phyloP scores from a whole-genome alignment of 768 basidiomycete genomes.

The Tulasnella sp. region DNA sequence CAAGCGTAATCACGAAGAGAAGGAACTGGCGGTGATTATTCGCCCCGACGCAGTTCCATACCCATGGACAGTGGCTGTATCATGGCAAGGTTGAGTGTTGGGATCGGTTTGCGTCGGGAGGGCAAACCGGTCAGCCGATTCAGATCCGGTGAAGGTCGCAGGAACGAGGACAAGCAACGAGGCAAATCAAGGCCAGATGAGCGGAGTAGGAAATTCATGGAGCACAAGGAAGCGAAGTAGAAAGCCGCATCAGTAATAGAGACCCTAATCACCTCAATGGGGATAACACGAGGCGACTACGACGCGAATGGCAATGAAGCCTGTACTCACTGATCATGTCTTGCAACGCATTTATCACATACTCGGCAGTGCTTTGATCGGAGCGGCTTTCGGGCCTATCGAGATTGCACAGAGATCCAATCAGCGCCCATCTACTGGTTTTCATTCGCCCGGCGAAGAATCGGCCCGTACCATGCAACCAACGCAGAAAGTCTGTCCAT shows the following conservation, averaged over 20 bases:
- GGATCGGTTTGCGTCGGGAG: not conserved
- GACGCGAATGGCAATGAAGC: not conserved
- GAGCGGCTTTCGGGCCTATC: conserved; percentile 72
- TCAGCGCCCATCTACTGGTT: not conserved
- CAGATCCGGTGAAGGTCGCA: not conserved
- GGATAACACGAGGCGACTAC: conserved; percentile 7
- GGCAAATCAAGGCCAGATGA: not conserved
- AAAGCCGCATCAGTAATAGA: not conserved
- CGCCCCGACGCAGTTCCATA: conserved; percentile 95
- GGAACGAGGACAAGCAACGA: not conserved
- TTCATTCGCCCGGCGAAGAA: not conserved
- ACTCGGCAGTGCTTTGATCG: conserved; percentile 92
- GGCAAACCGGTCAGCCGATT: not conserved
- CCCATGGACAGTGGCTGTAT: conserved; percentile 91
- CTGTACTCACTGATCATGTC: conserved; percentile 78
- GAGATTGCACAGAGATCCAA: not conserved
- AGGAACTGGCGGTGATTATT: conserved; percentile 96
- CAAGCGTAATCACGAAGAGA: conserved; percentile 79
- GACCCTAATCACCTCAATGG: not conserved
- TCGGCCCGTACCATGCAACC: conserved; percentile 69
- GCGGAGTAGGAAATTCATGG: not conserved
- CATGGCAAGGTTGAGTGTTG: not conserved
- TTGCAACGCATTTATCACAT: conserved; percentile 79
- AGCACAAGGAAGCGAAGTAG: not conserved
- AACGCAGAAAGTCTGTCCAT: conserved; percentile 95